Conservation (phyloP, 768 basidiomycete genomes). For the Sutorius australiensis region DNA sequence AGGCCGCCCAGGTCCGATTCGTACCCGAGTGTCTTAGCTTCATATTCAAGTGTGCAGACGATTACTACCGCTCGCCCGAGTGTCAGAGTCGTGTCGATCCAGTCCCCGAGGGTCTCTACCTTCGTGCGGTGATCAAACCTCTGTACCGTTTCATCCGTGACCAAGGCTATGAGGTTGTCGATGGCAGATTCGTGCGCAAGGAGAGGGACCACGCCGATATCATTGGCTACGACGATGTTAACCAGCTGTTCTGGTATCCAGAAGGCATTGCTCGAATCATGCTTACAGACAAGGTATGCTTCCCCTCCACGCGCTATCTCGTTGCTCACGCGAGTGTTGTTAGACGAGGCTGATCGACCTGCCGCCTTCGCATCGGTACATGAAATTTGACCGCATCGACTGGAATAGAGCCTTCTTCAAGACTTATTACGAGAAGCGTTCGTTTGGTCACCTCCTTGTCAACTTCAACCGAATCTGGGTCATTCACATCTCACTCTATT, state of each 20-base stretch:
- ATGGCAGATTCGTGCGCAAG: conserved; percentile 89
- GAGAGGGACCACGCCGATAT: conserved; percentile 92
- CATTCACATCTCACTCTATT: conserved; percentile 91
- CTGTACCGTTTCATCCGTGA: conserved; percentile 96
- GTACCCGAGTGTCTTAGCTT: conserved; percentile 96
- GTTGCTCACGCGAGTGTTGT: not conserved
- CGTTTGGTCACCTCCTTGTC: conserved; percentile 94
- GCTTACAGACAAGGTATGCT: conserved; percentile 78
- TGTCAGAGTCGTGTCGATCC: conserved; percentile 91
- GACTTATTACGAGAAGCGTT: conserved; percentile 97
- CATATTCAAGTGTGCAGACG: conserved; percentile 99
- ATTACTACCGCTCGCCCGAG: conserved; percentile 98
- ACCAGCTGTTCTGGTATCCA: conserved; percentile 99
- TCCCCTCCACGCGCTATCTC: not conserved
- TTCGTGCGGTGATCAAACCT: conserved; percentile 87
- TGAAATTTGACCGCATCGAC: conserved; percentile 95
- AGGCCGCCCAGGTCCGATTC: conserved; percentile 96
- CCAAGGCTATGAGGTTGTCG: conserved; percentile 94
- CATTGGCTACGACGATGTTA: conserved; percentile 98
- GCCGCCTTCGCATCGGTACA: conserved; percentile 87
- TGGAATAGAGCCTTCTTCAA: conserved; percentile 98
- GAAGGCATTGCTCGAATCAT: conserved; percentile 94
- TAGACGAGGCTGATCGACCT: conserved; percentile 90
- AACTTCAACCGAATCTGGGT: conserved; percentile 99
- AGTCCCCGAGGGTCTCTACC: conserved; percentile 93